Conservation (phyloP, 176 grass and related monocot species). For the Carex scoparia region DNA sequence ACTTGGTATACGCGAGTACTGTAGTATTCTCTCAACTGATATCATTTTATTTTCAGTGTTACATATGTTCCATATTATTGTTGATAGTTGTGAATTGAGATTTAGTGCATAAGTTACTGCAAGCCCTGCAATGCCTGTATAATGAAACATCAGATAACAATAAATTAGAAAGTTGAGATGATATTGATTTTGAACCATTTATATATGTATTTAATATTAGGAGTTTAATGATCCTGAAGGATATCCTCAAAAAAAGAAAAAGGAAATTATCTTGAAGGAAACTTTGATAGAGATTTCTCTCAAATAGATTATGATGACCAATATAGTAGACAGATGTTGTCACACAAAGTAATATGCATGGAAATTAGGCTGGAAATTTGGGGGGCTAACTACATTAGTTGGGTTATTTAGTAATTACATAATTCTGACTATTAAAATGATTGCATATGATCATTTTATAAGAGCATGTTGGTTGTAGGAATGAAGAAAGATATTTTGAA, state of each 20-base stretch:
- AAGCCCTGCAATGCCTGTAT: conserved; percentile 88
- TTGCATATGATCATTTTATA: not conserved
- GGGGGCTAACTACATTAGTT: not conserved
- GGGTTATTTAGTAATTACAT: not conserved
- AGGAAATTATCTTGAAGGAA: not conserved
- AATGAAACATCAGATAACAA: conserved; percentile 7
- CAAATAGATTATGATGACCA: not conserved
- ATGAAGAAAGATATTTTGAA: not conserved
- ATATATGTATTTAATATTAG: not conserved
- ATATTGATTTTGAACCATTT: not conserved
- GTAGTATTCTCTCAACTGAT: conserved; percentile 96
- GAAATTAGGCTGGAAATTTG: not conserved
- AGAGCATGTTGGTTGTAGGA: not conserved
- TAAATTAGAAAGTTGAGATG: not conserved
- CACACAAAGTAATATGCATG: not conserved
- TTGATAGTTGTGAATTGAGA: conserved; percentile 71
- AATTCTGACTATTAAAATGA: not conserved
- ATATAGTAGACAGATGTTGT: not conserved
- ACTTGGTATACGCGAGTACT: conserved; percentile 74
- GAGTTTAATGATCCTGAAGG: not conserved
- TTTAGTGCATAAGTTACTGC: conserved; percentile 93
- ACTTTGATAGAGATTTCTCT: not conserved
- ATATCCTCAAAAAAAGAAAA: no score
- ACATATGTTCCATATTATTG: conserved; percentile 92
- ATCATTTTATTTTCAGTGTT: conserved; percentile 98